Base-by-base conservation (phyloP, 1,139 yeast species). In the Meyerozyma elateridarum region DNA sequence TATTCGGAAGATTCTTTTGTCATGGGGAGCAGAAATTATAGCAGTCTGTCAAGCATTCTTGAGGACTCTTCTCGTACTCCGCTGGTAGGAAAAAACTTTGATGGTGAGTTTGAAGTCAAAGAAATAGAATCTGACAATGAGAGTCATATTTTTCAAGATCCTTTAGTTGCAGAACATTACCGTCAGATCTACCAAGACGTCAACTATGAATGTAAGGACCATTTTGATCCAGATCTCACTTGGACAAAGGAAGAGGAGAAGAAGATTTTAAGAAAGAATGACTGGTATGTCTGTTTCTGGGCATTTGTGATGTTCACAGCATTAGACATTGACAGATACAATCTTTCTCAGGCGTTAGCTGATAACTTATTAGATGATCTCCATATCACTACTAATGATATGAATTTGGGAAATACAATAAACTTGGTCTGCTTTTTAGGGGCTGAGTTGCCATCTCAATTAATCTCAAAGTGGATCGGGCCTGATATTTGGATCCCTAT, bases 201-300 rank as follows among this genome's bases (percentile, higher is more conserved):
- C 17, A 29, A 55, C 2, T 63, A 63, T 40, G 69, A 62, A 38
- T 54, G 68, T 39, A 48, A 55, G 22, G 44, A 42, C 19, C 56
- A 43, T 8, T 59, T 61, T 33, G 68, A 63, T 41, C 67, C 68
- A 1, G 48, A 49, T 1, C 52, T 56, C 31, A 51, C 52, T n/a
- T 62, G 68, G 69, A 52, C 59, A 4, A 38, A 42, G 14, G 52
- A 51, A 34, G 69, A 62, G 45, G 69, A 62, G 36, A 47, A 46
- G 33, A 54, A 39, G 29, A 42, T 57, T 15, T 35, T 45, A 8
- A 39, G 58, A 42, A 59, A 54, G 30, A 51, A 49, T 34, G 65
- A 59, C 30, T 54, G 43, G 40, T 42, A 55, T 36, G 63, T 59
- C 6, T 51, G 60, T 4, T 54, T 58, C 27, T 54, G 61, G 48